Conservation (phyloP, 352 stramenopile genomes). For the Phytophthora aleatoria region DNA sequence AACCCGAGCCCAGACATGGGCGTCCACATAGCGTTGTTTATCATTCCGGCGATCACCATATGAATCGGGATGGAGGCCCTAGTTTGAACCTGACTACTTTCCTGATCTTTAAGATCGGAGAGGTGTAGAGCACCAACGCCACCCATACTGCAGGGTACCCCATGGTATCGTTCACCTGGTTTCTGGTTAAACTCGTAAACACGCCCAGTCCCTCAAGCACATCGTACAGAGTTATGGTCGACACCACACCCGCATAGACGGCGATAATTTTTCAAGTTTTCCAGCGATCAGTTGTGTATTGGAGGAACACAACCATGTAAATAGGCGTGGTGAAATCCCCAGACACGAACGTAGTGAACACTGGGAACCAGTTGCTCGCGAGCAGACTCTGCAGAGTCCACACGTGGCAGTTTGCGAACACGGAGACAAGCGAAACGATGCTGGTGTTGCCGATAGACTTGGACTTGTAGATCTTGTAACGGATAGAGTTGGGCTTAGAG, state of each 20-base stretch:
- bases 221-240: conserved; percentile 43
- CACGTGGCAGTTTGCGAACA: conserved; percentile 48
- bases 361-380: conserved; percentile 41
- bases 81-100: conserved; percentile 54
- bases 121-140: conserved; percentile 56
- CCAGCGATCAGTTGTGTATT: conserved; percentile 27
- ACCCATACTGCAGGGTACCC: too few species aligned
- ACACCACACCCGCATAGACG: conserved; percentile 29
- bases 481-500: conserved; percentile 13
- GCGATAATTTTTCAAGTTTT: conserved; percentile 24
- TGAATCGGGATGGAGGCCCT: conserved; percentile 57
- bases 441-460: too few species aligned
- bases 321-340: conserved; percentile 35
- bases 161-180: conserved; percentile 35
- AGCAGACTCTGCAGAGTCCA: conserved; percentile 54
- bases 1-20: conserved; percentile 46
- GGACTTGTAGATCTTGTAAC: conserved; percentile 40
- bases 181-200: conserved; percentile 31
- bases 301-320: conserved; percentile 38
- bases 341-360: conserved; percentile 43
- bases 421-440: conserved; percentile 49
- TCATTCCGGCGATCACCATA: conserved; percentile 53
- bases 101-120: conserved; percentile 54
- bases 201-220: conserved; percentile 32
- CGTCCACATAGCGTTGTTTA: conserved; percentile 60